These are phyloP conservation scores for Aspergillus baeticus DNA, from an alignment of 495 filamentous ascomycete species.

Conservation along the genomic window DNA sequence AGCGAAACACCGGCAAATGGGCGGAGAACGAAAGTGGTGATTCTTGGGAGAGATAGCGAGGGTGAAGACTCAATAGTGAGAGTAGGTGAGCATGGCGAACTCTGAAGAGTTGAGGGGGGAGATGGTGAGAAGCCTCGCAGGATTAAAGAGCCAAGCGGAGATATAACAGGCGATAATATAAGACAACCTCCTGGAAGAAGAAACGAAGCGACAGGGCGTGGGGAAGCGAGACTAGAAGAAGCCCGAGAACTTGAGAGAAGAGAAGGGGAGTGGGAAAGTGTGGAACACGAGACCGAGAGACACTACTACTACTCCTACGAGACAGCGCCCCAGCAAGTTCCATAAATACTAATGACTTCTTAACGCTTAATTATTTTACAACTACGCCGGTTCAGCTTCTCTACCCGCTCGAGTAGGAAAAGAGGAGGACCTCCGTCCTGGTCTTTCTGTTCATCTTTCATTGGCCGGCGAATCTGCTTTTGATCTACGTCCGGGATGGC, in stretches of 20 bases:
- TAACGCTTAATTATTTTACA: no score
- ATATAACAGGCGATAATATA: slow-evolving; percentile 1
- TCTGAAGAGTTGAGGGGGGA: not conserved
- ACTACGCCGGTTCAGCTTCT: no score
- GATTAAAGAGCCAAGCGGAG: not conserved
- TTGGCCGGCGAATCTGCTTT: no score
- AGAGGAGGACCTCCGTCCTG: not conserved
- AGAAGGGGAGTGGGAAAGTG: not conserved
- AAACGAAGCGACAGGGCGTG: slow-evolving; percentile 3
- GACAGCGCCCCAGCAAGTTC: not conserved
- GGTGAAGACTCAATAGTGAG: slow-evolving; percentile 1
- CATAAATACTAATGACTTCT: no score
- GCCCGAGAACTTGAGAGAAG: not conserved
- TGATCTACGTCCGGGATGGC: no score
- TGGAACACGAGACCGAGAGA: slow-evolving; percentile 11
- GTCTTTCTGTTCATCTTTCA: no score
- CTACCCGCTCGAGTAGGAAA: not conserved
- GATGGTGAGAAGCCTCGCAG: not conserved
- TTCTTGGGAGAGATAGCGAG: not conserved
- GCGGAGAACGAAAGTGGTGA: not conserved
- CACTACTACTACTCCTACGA: no score
- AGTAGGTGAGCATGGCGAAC: slow-evolving; percentile 4
- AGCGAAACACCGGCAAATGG: not conserved
- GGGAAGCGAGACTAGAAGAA: not conserved
- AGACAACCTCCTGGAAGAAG: not conserved